Evolutionary conservation across 116 monocot species (phyloP).

Genomic region (Papilionanthe hybrid): DNA sequence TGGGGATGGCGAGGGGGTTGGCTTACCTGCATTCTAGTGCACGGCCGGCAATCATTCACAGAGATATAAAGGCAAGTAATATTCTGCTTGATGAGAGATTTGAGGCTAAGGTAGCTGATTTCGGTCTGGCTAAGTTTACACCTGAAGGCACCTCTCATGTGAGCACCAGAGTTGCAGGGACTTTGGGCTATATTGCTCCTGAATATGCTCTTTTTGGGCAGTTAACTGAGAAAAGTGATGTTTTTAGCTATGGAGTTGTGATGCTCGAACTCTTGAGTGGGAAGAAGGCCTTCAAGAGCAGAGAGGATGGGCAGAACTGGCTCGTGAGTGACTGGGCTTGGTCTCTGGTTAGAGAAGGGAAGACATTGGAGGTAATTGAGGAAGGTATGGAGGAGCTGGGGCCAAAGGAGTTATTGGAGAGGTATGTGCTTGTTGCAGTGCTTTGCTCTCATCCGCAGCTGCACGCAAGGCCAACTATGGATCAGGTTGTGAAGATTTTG

Average conservation of each 20-base stretch:
- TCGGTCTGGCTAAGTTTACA: constrained; percentile 78
- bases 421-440: constrained; percentile 72
- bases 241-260: constrained; percentile 82
- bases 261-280: constrained; percentile 89
- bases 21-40: constrained; percentile 75
- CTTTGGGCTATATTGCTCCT: constrained; percentile 87
- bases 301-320: constrained; percentile 30
- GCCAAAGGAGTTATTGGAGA: constrained; percentile 61
- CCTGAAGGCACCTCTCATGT: constrained; percentile 81
- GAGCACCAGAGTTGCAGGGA: constrained; percentile 84
- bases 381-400: constrained; percentile 67
- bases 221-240: constrained; percentile 80
- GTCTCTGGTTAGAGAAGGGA: constrained; percentile 57
- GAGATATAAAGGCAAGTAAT: constrained; percentile 90
- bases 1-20: constrained; percentile 76
- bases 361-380: constrained; percentile 59
- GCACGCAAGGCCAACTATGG: constrained; percentile 86
- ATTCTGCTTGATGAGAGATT: constrained; percentile 67
- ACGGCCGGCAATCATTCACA: constrained; percentile 72
- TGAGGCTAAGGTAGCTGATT: constrained; percentile 79
- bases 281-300: constrained; percentile 60
- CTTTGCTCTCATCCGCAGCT: constrained; percentile 79
- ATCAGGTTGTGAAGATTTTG: constrained; percentile 72
- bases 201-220: constrained; percentile 94
- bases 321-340: constrained; percentile 85